Conservation (phyloP, 2,329 filamentous ascomycete species). For the Xylaria sp. region DNA sequence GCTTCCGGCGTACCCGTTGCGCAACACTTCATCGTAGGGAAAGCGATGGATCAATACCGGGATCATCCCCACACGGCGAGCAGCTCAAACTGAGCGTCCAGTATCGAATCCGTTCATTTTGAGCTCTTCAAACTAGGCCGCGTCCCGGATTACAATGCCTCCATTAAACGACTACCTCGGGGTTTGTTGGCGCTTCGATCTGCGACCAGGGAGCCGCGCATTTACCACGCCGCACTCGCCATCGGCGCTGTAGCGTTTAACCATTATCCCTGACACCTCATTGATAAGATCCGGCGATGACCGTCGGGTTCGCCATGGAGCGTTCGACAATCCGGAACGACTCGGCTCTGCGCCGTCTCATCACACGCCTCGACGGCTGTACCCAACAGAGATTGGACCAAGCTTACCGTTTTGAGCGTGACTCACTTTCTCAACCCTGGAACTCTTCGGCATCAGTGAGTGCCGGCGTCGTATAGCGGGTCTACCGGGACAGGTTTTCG, state of each 20-base stretch:
- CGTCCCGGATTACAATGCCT: constrained; percentile 5
- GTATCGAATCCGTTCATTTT: not conserved
- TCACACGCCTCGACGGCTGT: not conserved
- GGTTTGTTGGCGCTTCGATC: constrained; percentile 2
- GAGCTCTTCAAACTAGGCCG: constrained; percentile 11
- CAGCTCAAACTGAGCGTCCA: not conserved
- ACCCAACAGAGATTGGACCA: not conserved
- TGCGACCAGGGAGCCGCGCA: not conserved
- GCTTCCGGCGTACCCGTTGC: not conserved
- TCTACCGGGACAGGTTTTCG: not conserved
- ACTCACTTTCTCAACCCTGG: constrained; percentile 8
- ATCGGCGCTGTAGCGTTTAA: not conserved
- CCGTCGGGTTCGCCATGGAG: not conserved
- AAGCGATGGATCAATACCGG: not conserved
- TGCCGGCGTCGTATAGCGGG: not conserved
- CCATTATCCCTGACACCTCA: not conserved
- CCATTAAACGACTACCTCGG: not conserved
- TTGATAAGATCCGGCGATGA: constrained; percentile 4
- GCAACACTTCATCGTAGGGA: not conserved
- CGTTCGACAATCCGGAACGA: constrained; percentile 7
- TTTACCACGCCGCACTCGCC: constrained; percentile 7
- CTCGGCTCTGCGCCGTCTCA: constrained; percentile 1
- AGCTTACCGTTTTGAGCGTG: constrained; percentile 5
- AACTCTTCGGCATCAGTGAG: not conserved
- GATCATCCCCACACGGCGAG: not conserved